Evolutionary conservation across 2,329 filamentous ascomycete genomes (phyloP).

Genomic region (Bretziella fagacearum): DNA sequence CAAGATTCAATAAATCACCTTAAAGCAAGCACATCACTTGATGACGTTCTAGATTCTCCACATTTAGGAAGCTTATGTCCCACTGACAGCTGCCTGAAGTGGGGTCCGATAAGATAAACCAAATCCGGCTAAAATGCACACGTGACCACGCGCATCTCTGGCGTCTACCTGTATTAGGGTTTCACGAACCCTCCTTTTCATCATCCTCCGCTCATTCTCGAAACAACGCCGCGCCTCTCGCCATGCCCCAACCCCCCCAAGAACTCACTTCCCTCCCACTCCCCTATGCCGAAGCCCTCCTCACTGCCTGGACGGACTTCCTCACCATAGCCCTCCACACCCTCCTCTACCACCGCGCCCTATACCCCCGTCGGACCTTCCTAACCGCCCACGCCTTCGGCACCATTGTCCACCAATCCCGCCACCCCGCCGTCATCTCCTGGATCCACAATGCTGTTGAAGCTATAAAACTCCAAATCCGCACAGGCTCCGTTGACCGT

Average conservation of each 20-base stretch:
- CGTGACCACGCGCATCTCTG: no score
- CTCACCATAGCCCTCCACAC: slow-evolving; percentile 71
- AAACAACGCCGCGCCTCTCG: neutral
- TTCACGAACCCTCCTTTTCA: no score
- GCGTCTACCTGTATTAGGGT: no score
- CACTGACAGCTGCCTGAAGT: no score
- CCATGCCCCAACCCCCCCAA: neutral
- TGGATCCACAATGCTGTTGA: slow-evolving; percentile 72
- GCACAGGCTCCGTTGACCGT: slow-evolving; percentile 33
- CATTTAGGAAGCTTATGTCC: no score
- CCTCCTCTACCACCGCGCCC: slow-evolving; percentile 61
- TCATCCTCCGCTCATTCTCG: neutral
- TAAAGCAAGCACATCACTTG: no score
- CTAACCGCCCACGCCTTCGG: slow-evolving; percentile 67
- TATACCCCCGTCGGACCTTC: slow-evolving; percentile 68
- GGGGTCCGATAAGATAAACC: no score
- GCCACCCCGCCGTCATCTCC: slow-evolving; percentile 68
- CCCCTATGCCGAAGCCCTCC: slow-evolving; percentile 36
- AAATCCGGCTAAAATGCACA: no score
- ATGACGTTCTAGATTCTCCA: no score
- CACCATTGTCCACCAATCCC: slow-evolving; percentile 66
- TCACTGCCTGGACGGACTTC: slow-evolving; percentile 60
- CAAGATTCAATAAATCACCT: no score
- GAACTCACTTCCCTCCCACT: slow-evolving; percentile 17
- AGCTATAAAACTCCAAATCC: slow-evolving; percentile 53